These are phyloP conservation scores for Polysphondylium violaceum DNA, from an alignment of 78 protist genomes.

Conservation along the genomic window DNA sequence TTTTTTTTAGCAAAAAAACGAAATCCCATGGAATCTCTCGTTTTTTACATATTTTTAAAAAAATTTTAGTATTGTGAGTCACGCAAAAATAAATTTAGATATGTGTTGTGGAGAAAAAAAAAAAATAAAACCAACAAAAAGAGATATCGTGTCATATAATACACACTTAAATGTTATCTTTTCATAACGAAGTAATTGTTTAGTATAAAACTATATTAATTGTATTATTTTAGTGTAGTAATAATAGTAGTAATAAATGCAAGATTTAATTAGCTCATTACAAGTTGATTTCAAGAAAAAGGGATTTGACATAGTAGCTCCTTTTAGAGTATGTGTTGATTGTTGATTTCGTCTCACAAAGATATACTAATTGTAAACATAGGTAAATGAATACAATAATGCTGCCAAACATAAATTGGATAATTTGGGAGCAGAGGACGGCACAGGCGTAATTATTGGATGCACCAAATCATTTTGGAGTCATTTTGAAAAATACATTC, in stretches of 20 bases:
- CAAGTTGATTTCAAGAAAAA: slow-evolving; percentile 29
- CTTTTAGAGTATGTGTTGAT: slow-evolving; percentile 55
- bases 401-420: slow-evolving; percentile 31
- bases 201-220: not conserved
- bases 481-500: slow-evolving; percentile 36
- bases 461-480: slow-evolving; percentile 63
- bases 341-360: not conserved
- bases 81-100: too few relatives aligned
- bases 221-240: not conserved
- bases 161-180: too few relatives aligned
- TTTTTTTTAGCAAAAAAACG: too few relatives aligned
- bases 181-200: slow-evolving; percentile 21
- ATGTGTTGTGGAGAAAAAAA: too few relatives aligned
- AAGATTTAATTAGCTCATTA: slow-evolving; percentile 32
- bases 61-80: too few relatives aligned
- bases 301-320: slow-evolving; percentile 74
- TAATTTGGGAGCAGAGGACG: slow-evolving; percentile 24
- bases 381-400: slow-evolving; percentile 73
- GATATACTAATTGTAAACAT: not conserved
- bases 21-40: too few relatives aligned
- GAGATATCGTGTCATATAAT: too few relatives aligned
- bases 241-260: slow-evolving; percentile 32
- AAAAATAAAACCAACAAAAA: too few relatives aligned
- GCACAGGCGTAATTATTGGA: slow-evolving; percentile 70
- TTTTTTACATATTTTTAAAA: too few relatives aligned